phyloP scores from a whole-genome alignment of 805 yeast genomes.

The Kurtzmaniella cleridarum region DNA sequence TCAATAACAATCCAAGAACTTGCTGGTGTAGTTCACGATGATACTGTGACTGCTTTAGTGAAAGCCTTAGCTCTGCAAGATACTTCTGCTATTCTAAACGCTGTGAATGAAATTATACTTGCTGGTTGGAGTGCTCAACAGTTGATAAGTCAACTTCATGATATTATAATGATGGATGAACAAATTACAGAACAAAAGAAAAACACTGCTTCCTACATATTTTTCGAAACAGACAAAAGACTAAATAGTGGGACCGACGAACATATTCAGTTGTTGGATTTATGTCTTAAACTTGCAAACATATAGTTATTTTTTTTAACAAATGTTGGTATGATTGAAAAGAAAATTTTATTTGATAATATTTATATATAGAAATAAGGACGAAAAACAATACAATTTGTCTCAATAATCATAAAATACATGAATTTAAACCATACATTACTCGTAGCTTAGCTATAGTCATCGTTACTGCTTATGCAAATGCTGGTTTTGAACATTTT shows the following conservation, averaged over 20 bases:
- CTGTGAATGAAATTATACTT: conserved; percentile 47
- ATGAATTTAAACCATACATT: background rate
- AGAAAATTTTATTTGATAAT: too few species aligned
- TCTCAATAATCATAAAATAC: background rate
- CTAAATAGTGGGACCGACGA: conserved; percentile 87
- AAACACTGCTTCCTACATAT: conserved; percentile 53
- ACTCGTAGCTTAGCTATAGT: conserved; percentile 2
- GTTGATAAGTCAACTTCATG: conserved; percentile 67
- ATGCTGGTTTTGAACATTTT: conserved; percentile 10
- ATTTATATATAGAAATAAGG: too few species aligned
- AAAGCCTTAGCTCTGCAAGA: conserved; percentile 22
- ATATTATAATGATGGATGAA: conserved; percentile 54
- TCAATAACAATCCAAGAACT: conserved; percentile 54
- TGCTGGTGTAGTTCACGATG: conserved; percentile 67
- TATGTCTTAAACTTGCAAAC: conserved; percentile 33
- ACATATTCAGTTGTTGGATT: conserved; percentile 70
- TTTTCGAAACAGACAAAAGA: conserved; percentile 72
- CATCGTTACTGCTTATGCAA: conserved; percentile 12
- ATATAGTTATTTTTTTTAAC: conserved; percentile 6
- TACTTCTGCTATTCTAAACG: conserved; percentile 25
- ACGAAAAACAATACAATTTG: too few species aligned
- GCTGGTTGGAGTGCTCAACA: conserved; percentile 82
- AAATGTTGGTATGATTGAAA: too few species aligned
- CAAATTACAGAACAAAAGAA: conserved; percentile 48
- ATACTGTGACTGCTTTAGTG: conserved; percentile 38